phyloP scores from a whole-genome alignment of 2,329 filamentous ascomycete species.

The Exserohilum rostratum region DNA sequence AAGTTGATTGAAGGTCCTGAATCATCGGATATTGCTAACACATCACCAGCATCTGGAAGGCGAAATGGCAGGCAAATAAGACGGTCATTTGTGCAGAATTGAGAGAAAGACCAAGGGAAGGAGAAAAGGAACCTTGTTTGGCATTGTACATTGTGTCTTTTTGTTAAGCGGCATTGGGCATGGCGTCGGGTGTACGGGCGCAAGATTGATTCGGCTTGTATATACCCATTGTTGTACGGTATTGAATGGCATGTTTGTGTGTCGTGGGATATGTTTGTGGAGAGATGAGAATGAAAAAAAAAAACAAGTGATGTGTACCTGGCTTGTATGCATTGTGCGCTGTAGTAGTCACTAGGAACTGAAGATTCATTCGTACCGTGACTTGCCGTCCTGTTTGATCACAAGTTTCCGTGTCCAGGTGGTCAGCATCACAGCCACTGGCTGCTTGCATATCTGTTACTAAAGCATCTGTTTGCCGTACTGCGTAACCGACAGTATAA shows the following conservation, averaged over 20 bases:
- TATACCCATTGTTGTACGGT: constrained; percentile 14
- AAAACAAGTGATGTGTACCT: neutral
- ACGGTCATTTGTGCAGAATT: neutral
- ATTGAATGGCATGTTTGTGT: neutral
- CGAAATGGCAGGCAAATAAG: constrained; percentile 38
- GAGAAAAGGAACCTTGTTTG: neutral
- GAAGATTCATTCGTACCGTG: too few species aligned
- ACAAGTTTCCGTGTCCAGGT: too few species aligned
- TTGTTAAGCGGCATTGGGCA: constrained; percentile 26
- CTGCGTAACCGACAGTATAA: too few species aligned
- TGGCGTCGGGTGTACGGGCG: constrained; percentile 14
- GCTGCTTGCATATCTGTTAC: too few species aligned
- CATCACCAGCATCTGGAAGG: constrained; percentile 35
- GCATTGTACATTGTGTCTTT: neutral
- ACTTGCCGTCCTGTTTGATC: too few species aligned
- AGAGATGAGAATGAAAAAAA: neutral
- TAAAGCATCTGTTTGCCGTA: too few species aligned
- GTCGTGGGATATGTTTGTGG: neutral
- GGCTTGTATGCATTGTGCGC: neutral
- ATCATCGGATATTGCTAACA: constrained; percentile 2
- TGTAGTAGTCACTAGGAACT: neutral
- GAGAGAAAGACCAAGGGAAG: too few species aligned
- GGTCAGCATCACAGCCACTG: too few species aligned
- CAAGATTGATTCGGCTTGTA: constrained; percentile 2
- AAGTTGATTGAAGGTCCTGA: constrained; percentile 11